Evolutionary conservation across 495 filamentous ascomycete species (phyloP).

Genomic region (Xylaria scruposa): DNA sequence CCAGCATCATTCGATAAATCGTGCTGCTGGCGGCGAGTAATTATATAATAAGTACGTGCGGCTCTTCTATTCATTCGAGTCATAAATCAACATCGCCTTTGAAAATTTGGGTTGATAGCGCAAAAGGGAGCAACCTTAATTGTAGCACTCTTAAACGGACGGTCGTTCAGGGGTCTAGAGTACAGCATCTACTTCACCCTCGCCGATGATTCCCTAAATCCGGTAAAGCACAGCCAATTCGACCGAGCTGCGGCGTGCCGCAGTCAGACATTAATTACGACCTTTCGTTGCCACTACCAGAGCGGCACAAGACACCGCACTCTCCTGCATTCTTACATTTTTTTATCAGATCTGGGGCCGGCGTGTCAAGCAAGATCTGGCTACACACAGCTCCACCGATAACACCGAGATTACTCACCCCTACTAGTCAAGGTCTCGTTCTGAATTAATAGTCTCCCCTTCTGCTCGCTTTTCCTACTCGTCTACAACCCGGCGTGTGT

Average conservation of each 20-base stretch:
- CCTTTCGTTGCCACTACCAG: neutral
- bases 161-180: conserved; percentile 28
- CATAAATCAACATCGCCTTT: neutral
- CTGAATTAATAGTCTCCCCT: neutral
- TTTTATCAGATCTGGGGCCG: conserved; percentile 19
- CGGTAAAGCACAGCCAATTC: neutral
- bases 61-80: neutral
- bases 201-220: neutral
- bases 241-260: neutral
- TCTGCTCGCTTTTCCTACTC: neutral
- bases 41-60: neutral
- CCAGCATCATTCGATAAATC: conserved; percentile 4
- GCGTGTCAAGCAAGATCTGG: conserved; percentile 4
- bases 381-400: conserved; percentile 2
- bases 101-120: neutral
- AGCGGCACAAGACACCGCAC: neutral
- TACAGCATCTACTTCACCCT: neutral
- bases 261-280: neutral
- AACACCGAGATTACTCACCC: conserved; percentile 4
- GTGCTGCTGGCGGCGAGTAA: neutral
- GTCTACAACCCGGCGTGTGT: no score
- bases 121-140: conserved; percentile 25
- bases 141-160: conserved; percentile 21
- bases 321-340: neutral
- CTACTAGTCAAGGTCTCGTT: neutral